phyloP scores from a whole-genome alignment of 2,329 filamentous ascomycete species.

The Microascus cirrosus region DNA sequence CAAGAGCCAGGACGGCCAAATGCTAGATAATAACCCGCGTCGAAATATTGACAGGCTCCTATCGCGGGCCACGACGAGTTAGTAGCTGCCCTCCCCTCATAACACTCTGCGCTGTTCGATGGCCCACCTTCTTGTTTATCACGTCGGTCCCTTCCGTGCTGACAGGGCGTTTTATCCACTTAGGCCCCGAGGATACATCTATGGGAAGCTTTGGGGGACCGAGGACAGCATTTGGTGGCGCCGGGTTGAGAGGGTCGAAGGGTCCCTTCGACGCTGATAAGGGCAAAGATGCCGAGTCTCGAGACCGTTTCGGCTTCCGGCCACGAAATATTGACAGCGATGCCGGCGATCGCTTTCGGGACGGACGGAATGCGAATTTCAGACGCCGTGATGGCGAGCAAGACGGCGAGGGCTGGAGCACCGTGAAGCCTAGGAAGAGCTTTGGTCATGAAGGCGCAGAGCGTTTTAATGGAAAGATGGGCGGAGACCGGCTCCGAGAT shows the following conservation, averaged over 20 bases:
- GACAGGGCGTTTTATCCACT: constrained; percentile 9
- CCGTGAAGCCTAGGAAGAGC: constrained; percentile 62
- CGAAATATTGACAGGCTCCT: constrained; percentile 4
- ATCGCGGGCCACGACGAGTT: constrained; percentile 1
- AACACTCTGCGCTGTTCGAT: neutral
- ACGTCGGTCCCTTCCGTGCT: neutral
- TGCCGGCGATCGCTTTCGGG: constrained; percentile 36
- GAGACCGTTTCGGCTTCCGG: constrained; percentile 52
- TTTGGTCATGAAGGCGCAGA: constrained; percentile 63
- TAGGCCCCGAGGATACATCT: constrained; percentile 68
- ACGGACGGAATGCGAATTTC: constrained; percentile 31
- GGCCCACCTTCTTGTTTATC: neutral
- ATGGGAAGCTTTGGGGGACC: constrained; percentile 70
- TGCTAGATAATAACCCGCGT: constrained; percentile 2
- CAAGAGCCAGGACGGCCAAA: constrained; percentile 5
- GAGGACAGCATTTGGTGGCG: constrained; percentile 30
- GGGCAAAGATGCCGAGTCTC: constrained; percentile 36
- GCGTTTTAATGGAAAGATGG: constrained; percentile 57
- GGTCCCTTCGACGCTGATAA: constrained; percentile 31
- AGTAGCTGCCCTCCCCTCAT: neutral
- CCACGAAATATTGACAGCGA: constrained; percentile 36
- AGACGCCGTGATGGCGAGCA: constrained; percentile 45
- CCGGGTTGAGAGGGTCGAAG: constrained; percentile 25
- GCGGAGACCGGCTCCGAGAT: constrained; percentile 29
- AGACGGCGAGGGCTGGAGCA: constrained; percentile 64